These are phyloP conservation scores for Dissophora ornata DNA, from an alignment of 192 early-diverging fungal genomes.

Conservation along the genomic window DNA sequence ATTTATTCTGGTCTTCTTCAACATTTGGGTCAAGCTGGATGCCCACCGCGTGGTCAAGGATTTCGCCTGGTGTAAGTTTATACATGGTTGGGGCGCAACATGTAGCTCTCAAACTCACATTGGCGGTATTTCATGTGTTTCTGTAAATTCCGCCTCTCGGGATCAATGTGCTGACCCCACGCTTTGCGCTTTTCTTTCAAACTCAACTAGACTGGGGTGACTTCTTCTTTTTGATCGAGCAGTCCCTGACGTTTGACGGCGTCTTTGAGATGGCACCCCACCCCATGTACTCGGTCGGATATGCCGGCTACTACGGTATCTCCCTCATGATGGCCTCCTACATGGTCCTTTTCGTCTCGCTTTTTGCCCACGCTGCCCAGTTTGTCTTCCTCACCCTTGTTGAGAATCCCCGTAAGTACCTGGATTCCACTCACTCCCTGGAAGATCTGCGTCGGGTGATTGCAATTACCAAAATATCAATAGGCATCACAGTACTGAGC, in stretches of 20 bases:
- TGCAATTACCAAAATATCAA: too few species aligned
- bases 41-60: constrained; percentile 96
- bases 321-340: constrained; percentile 93
- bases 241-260: constrained; percentile 91
- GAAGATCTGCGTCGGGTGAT: too few species aligned
- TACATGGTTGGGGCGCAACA: too few species aligned
- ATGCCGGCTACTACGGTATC: constrained; percentile 94
- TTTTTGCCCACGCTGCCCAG: constrained; percentile 90
- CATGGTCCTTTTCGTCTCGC: constrained; percentile 88
- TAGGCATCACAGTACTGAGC: too few species aligned
- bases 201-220: constrained; percentile 95
- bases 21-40: constrained; percentile 96
- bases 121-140: constrained; percentile 14
- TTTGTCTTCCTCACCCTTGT: constrained; percentile 90
- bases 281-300: constrained; percentile 99
- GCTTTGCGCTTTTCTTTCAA: constrained; percentile 24
- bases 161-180: constrained; percentile 26
- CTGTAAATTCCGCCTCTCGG: too few species aligned
- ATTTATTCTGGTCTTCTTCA: constrained; percentile 84
- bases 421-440: neutral
- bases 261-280: constrained; percentile 98
- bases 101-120: too few species aligned
- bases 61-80: constrained; percentile 93
- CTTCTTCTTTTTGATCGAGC: constrained; percentile 95
- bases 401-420: constrained; percentile 91